These are phyloP conservation scores for Aspergillus sp. DNA, from an alignment of 2,329 filamentous ascomycete species.

Conservation along the genomic window DNA sequence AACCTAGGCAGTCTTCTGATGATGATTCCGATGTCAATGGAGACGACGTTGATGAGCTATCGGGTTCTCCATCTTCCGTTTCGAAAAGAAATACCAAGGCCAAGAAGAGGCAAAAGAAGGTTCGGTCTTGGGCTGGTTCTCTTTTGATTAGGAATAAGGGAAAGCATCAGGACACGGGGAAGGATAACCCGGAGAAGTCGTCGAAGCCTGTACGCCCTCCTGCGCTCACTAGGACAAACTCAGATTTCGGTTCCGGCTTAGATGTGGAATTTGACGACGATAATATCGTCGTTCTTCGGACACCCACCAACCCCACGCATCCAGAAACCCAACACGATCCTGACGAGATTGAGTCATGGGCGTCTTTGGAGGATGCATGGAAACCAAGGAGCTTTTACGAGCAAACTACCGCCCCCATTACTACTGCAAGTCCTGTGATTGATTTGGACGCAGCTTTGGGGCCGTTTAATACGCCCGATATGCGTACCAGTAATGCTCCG, in stretches of 20 bases:
- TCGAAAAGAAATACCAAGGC: slow-evolving; percentile 34
- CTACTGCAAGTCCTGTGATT: slow-evolving; percentile 73
- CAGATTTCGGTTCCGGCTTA: slow-evolving; percentile 42
- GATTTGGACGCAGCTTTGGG: slow-evolving; percentile 92
- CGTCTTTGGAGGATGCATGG: slow-evolving; percentile 40
- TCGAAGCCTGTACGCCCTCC: slow-evolving; percentile 46
- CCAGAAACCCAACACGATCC: slow-evolving; percentile 26
- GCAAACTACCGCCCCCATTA: slow-evolving; percentile 57
- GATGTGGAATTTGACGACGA: slow-evolving; percentile 52
- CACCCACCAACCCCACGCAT: slow-evolving; percentile 39
- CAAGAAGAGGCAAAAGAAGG: slow-evolving; percentile 67
- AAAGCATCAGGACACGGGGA: slow-evolving; percentile 46
- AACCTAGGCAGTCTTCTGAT: slow-evolving; percentile 26
- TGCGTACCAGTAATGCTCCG: slow-evolving; percentile 32
- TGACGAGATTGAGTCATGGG: slow-evolving; percentile 16
- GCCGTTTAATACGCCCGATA: slow-evolving; percentile 74
- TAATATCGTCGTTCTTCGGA: slow-evolving; percentile 48
- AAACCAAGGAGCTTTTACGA: slow-evolving; percentile 47
- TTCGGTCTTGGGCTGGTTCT: slow-evolving; percentile 62
- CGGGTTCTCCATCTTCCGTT: slow-evolving; percentile 24
- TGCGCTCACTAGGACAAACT: slow-evolving; percentile 39
- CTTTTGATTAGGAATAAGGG: slow-evolving; percentile 50
- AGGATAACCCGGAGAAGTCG: slow-evolving; percentile 37
- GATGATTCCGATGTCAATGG: slow-evolving; percentile 32
- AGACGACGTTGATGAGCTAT: slow-evolving; percentile 23